phyloP scores from a whole-genome alignment of 352 stramenopile genomes.

The Elongisporangium prolatum region DNA sequence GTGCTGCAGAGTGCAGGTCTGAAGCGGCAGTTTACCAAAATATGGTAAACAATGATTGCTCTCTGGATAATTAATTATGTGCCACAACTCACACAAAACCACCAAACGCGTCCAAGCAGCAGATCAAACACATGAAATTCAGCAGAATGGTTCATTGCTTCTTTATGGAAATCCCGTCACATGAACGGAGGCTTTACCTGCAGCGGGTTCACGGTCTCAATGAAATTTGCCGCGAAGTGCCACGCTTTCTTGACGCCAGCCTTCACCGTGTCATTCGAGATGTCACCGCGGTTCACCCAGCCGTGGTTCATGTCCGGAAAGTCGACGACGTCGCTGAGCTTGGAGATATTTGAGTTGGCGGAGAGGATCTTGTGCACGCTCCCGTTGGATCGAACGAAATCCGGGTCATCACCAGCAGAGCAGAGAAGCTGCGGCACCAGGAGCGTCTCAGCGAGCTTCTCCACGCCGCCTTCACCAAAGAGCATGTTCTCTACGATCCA shows the following conservation, averaged over 20 bases:
- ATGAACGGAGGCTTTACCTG: too few relatives aligned
- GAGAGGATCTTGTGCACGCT: conserved; percentile 24
- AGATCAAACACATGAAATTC: too few relatives aligned
- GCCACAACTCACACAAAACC: too few relatives aligned
- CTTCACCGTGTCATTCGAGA: conserved; percentile 27
- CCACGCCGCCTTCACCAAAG: conserved; percentile 18
- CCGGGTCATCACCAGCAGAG: conserved; percentile 26
- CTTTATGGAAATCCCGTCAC: too few relatives aligned
- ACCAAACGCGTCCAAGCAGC: too few relatives aligned
- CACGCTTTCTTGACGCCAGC: conserved; percentile 42
- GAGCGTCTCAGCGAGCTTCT: conserved; percentile 23
- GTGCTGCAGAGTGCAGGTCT: too few relatives aligned
- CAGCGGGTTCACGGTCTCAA: conserved; percentile 22
- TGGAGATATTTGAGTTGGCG: conserved; percentile 7
- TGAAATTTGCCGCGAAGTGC: conserved; percentile 35
- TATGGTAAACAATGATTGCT: too few relatives aligned
- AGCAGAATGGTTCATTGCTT: too few relatives aligned
- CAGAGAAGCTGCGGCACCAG: conserved; percentile 27
- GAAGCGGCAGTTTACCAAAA: too few relatives aligned
- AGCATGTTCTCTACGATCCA: conserved; percentile 23
- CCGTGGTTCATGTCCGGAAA: conserved; percentile 46
- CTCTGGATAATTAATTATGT: too few relatives aligned
- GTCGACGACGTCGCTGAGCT: conserved; percentile 21
- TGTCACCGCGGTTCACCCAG: conserved; percentile 49
- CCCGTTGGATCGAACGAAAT: conserved; percentile 19